A percentile compares a stretch with the other conserved stretches of the same genome.
Evolutionary conservation across 495 filamentous ascomycete genomes (phyloP).

Genomic region (Talaromyces adpressus): DNA sequence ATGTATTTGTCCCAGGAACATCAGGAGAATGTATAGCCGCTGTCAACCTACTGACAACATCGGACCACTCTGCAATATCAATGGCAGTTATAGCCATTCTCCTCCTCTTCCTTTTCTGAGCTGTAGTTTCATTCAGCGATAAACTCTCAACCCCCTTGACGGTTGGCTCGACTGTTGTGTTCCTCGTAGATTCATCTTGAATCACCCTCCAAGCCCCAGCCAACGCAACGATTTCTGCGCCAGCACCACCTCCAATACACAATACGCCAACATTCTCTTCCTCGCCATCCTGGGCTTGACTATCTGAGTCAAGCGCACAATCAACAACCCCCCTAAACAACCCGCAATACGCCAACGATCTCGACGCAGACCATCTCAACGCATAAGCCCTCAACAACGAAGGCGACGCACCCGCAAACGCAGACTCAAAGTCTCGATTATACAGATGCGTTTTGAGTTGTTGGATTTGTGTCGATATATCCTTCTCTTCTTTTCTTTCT

Average conservation of each 20-base stretch:
- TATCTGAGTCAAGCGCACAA: constrained; percentile 2
- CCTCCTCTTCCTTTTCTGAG: background rate
- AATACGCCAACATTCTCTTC: constrained; percentile 31
- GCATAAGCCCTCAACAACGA: constrained; percentile 73
- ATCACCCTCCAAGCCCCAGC: constrained; percentile 52
- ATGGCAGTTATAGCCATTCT: constrained; percentile 55
- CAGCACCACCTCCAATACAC: constrained; percentile 79
- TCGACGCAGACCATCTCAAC: constrained; percentile 74
- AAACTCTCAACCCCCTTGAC: background rate
- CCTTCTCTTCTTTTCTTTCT: too few species aligned
- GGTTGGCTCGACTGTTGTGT: background rate
- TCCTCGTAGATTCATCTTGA: constrained; percentile 6
- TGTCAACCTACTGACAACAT: constrained; percentile 50
- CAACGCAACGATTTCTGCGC: constrained; percentile 74
- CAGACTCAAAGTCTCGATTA: constrained; percentile 71
- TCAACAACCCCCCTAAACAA: constrained; percentile 42
- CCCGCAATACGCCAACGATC: constrained; percentile 71
- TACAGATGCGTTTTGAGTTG: constrained; percentile 77
- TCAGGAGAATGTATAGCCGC: constrained; percentile 25
- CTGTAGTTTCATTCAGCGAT: background rate
- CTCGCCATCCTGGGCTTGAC: background rate
- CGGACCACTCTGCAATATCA: constrained; percentile 73
- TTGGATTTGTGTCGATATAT: constrained; percentile 56
- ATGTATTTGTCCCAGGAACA: constrained; percentile 23
- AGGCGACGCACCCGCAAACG: constrained; percentile 58